phyloP scores from a whole-genome alignment of 1,139 yeast genomes.

The Kurtzmaniella quercitrusa region DNA sequence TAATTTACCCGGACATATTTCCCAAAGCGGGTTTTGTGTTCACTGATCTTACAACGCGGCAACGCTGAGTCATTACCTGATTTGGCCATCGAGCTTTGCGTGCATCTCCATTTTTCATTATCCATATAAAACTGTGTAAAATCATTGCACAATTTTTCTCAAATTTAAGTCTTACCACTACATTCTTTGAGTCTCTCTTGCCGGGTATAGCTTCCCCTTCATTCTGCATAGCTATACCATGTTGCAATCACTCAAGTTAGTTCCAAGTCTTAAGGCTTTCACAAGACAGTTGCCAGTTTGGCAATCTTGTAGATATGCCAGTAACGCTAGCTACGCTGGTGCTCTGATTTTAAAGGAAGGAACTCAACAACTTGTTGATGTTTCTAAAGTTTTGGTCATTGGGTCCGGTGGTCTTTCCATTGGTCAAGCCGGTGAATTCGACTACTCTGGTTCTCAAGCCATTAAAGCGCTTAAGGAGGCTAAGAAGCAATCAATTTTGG shows the following conservation, averaged over 20 bases:
- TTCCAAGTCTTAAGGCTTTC: not conserved
- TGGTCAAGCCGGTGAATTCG: slow-evolving; percentile 99
- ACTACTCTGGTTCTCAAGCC: slow-evolving; percentile 97
- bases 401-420: slow-evolving; percentile 98
- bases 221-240: not conserved
- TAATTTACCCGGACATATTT: slow-evolving; percentile 4
- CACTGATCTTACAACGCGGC: slow-evolving; percentile 10
- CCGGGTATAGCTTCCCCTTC: not conserved
- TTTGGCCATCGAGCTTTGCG: slow-evolving; percentile 6
- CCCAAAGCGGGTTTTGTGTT: not conserved
- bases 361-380: slow-evolving; percentile 70
- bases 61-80: slow-evolving; percentile 10
- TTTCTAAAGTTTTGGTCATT: slow-evolving; percentile 81
- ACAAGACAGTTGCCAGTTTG: not conserved
- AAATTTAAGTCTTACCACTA: not conserved
- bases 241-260: not conserved
- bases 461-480: slow-evolving; percentile 94
- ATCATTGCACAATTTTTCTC: not conserved
- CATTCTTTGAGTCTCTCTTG: not conserved
- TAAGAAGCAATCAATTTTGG: slow-evolving; percentile 75
- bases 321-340: slow-evolving; percentile 6
- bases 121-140: not conserved
- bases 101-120: not conserved
- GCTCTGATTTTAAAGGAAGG: slow-evolving; percentile 9
- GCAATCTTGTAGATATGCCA: not conserved